Conservation (phyloP, 2,329 filamentous ascomycete species). For the Paecilomyces dactylethromorphus region DNA sequence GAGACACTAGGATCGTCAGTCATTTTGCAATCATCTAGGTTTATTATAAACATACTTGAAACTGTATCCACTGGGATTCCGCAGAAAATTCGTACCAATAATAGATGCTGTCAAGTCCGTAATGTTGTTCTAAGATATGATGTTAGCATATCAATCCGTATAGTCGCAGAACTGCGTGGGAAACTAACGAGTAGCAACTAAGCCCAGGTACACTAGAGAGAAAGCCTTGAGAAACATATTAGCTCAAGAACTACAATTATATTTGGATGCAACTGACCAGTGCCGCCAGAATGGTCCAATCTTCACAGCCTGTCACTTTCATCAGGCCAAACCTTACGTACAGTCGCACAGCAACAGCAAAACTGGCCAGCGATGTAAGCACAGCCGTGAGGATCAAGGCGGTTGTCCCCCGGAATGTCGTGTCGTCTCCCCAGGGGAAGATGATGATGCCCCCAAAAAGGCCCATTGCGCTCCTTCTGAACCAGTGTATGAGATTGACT, state of each 20-base stretch:
- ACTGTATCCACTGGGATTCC: constrained; percentile 13
- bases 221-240: constrained; percentile 9
- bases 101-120: constrained; percentile 19
- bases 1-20: constrained; percentile 4
- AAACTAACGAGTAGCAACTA: constrained; percentile 21
- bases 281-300: constrained; percentile 22
- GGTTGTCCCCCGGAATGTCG: constrained; percentile 14
- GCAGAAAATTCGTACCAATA: constrained; percentile 10
- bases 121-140: constrained; percentile 17
- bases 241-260: background rate
- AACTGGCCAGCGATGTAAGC: constrained; percentile 17
- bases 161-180: background rate
- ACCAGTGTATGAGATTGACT: background rate
- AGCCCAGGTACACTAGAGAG: constrained; percentile 19
- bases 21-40: background rate
- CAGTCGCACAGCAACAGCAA: constrained; percentile 22
- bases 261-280: constrained; percentile 11
- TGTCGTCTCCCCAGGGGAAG: background rate
- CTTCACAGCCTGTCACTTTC: constrained; percentile 27
- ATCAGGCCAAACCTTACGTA: constrained; percentile 21
- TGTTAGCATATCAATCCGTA: constrained; percentile 3
- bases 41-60: constrained; percentile 14
- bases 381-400: constrained; percentile 25
- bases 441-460: background rate
- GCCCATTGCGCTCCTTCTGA: background rate